Conservation (phyloP, 768 basidiomycete genomes). For the Tylopilus vinaceipallidus region DNA sequence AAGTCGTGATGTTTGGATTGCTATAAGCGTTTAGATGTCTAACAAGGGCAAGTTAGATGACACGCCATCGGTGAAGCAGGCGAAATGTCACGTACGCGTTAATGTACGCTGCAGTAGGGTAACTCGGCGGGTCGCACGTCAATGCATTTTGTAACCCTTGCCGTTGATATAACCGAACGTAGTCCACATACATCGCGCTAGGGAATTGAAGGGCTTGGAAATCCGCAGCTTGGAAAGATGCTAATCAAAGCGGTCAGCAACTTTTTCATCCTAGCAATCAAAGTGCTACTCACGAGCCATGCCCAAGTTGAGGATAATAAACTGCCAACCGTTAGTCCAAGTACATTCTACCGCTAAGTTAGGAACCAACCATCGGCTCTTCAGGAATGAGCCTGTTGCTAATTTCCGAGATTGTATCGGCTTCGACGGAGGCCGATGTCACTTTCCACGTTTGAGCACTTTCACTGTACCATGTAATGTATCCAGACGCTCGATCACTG, state of each 20-base stretch:
- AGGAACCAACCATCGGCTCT: slow-evolving; percentile 82
- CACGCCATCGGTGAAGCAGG: not conserved
- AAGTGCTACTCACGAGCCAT: slow-evolving; percentile 52
- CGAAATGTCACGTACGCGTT: slow-evolving; percentile 41
- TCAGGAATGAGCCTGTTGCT: slow-evolving; percentile 71
- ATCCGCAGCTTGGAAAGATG: slow-evolving; percentile 72
- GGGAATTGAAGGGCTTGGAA: slow-evolving; percentile 76
- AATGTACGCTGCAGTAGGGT: slow-evolving; percentile 84
- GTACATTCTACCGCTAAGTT: not conserved
- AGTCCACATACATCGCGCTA: slow-evolving; percentile 80
- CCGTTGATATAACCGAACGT: slow-evolving; percentile 86
- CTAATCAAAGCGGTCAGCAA: slow-evolving; percentile 23
- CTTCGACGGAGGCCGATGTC: slow-evolving; percentile 60
- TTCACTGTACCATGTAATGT: slow-evolving; percentile 80
- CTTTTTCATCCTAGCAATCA: not conserved
- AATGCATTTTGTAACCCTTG: slow-evolving; percentile 63
- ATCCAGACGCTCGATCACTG: slow-evolving; percentile 61
- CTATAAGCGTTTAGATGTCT: slow-evolving; percentile 56
- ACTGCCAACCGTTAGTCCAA: slow-evolving; percentile 41
- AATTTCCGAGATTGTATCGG: slow-evolving; percentile 59
- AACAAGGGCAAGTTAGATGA: slow-evolving; percentile 7
- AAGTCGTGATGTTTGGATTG: slow-evolving; percentile 84
- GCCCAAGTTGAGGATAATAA: slow-evolving; percentile 83
- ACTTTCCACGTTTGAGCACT: slow-evolving; percentile 71
- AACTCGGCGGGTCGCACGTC: slow-evolving; percentile 74